A percentile compares a stretch with the other conserved stretches of the same genome.
These are phyloP conservation scores for Cordyceps javanica DNA, from an alignment of 2,329 filamentous ascomycete genomes.

Conservation along the genomic window DNA sequence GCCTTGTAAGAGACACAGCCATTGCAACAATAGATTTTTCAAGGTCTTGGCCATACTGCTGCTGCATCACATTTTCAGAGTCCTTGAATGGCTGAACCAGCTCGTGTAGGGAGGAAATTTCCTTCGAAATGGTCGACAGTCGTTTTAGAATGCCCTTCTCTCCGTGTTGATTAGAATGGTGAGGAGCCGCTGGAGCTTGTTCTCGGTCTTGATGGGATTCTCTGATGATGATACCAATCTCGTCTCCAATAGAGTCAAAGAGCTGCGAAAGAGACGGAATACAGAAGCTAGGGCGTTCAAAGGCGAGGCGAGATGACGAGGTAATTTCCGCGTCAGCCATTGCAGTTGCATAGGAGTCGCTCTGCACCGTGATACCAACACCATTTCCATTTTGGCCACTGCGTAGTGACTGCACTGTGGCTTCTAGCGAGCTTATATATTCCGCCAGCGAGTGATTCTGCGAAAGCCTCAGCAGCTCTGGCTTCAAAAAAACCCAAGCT, in stretches of 20 bases:
- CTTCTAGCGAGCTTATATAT: not conserved
- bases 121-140: not conserved
- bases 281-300: not conserved
- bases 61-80: not conserved
- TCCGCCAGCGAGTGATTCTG: not conserved
- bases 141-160: not conserved
- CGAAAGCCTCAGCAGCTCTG: not conserved
- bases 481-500: not conserved
- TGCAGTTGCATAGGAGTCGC: not conserved
- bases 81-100: constrained; percentile 2
- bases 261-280: not conserved
- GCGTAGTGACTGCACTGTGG: not conserved
- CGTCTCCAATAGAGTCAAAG: not conserved
- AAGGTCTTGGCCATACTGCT: constrained; percentile 5
- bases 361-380: not conserved
- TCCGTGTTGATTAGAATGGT: not conserved
- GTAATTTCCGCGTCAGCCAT: no score
- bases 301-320: not conserved
- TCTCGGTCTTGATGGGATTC: not conserved
- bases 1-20: not conserved
- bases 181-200: not conserved
- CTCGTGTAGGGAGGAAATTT: not conserved
- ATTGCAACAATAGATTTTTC: constrained; percentile 1
- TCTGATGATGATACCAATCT: not conserved
- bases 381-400: no score